Evolutionary conservation across 1,284 basidiomycete species (phyloP), one percentile per base, ranked within the genome.

Genomic region (Hymenochaete sp.): DNA sequence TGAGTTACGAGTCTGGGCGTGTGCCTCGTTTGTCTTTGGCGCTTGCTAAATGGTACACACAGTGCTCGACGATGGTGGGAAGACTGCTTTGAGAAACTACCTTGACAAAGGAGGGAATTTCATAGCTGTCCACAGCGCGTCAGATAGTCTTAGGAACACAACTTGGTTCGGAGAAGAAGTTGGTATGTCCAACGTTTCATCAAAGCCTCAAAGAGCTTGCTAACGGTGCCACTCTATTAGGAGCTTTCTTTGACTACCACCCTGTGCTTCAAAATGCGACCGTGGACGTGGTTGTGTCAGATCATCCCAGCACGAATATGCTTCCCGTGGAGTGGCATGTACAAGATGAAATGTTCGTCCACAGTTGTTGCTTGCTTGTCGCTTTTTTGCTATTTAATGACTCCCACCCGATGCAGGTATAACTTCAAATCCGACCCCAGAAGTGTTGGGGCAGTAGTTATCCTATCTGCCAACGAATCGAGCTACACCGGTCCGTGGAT

Each of bases 361-460:
- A 26, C 29, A 16, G 25, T 29, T 21, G 8, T 45, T 9, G 7
- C 18, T 11, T 27, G 19, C 11, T 14, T 13, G 13, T 11, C 21
- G 21, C 13, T 19, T 31, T 18, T 28, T 7, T 28, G 32, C 19
- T 25, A 7, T 22, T 18, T 25, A 25, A 6, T 42, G 25, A 40
- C 26, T 18, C 26, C 7, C 43, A 13, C 24, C 9, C 32, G 31
- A 40, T 24, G 14, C 41, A 81, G 77, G 65, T 90, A 90, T 62
- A 80, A 85, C 60, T 89, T 86, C 64, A 75, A 79, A 53, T 80
- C 76, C 1, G 80, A 91, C 59, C 86, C 86, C 9, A 70, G 86
- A 42, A 58, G 60, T 4, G 56, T 82, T 11, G 82, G 82, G 5
- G 83, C 82, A 0, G 62, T 67, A 0, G 77, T 89, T 2, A 55